Base-by-base conservation (phyloP, 2,329 filamentous ascomycete species). In the Geosmithia putterillii region DNA sequence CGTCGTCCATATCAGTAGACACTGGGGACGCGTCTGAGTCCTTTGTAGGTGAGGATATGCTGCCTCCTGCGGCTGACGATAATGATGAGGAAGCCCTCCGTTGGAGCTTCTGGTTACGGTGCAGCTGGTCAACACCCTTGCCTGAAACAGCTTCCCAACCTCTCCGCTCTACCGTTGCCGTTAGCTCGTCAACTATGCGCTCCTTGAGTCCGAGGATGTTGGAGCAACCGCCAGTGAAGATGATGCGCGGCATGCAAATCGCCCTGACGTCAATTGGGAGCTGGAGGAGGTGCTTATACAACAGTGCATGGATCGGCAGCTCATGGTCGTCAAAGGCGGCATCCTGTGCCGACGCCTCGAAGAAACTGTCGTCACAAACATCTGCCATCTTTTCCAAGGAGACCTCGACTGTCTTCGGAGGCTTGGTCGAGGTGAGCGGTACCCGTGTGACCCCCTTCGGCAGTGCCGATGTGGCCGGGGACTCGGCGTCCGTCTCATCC, bases 261-360 rank as follows among this genome's bases (percentile, higher is more conserved):
- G 84, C 81, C 20, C 92, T 79, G 4, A 89, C 79, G 59, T 98
- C 92, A 4, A 90, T 65, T 0, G 88, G 85, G 1, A 95, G 69
- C 7, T 77, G 71, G 1, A 94, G 69, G 2, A 98, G 72, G 34
- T 80, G 74, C 43, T 76, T 74, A 61, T 94, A 94, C 3, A 94
- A 69, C 8, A 96, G 71, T 12, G 80, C 57, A 42, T 85, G 86
- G 1, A 96, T 55, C 0, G 90, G 81, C 17, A 85, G 72, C 50
- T 96, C 90, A 51, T 98, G 73, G 53, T 96, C 89, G 55, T 98
- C 92, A 48, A 88, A 79, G 35, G 79, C 77, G 17, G 61, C 58
- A 54, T 66, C 53, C 54, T 64, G 47, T 64, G 63, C 56, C 52
- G 70, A 54, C 53, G 72, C 51, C 55, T 70, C 81, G 50, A 96